A percentile compares a stretch with the other conserved stretches of the same genome.
Conservation (phyloP, 208 protist genomes). For the Trypanosoma grayi region DNA sequence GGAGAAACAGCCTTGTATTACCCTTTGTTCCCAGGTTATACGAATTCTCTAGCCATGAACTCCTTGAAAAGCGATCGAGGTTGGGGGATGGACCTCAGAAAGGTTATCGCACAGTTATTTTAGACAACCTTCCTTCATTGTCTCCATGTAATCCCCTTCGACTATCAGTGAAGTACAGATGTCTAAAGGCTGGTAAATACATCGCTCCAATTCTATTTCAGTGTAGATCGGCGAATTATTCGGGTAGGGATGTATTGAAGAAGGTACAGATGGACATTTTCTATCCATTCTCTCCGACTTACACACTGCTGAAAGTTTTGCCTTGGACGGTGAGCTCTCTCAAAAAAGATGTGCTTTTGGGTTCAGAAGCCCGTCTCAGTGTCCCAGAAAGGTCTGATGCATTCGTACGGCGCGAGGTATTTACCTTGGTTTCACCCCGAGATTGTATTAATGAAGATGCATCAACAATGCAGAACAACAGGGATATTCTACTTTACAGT, state of each 20-base stretch:
- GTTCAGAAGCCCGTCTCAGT: background rate
- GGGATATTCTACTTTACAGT: conserved; percentile 40
- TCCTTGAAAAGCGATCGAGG: background rate
- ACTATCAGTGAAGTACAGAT: conserved; percentile 17
- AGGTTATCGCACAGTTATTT: conserved; percentile 11
- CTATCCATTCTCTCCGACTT: conserved; percentile 17
- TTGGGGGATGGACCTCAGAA: conserved; percentile 1
- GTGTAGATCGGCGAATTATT: conserved; percentile 13
- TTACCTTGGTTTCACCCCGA: conserved; percentile 1
- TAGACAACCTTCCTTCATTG: conserved; percentile 36
- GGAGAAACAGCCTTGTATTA: conserved; percentile 34
- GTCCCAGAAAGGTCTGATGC: conserved; percentile 15
- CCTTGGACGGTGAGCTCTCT: conserved; percentile 5
- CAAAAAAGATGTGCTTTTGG: background rate
- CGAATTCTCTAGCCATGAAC: conserved; percentile 10
- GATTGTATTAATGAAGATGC: conserved; percentile 1
- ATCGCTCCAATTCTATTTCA: conserved; percentile 19
- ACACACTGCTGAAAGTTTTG: conserved; percentile 6
- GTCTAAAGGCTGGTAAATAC: conserved; percentile 23
- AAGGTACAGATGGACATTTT: conserved; percentile 20
- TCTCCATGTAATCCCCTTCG: conserved; percentile 10
- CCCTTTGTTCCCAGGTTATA: conserved; percentile 26
- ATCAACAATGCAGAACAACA: conserved; percentile 27
- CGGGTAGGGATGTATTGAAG: conserved; percentile 15
- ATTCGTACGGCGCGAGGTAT: conserved; percentile 13